These are phyloP conservation scores for Paxillus ammoniavirescens DNA, from an alignment of 768 basidiomycete genomes.

Conservation along the genomic window DNA sequence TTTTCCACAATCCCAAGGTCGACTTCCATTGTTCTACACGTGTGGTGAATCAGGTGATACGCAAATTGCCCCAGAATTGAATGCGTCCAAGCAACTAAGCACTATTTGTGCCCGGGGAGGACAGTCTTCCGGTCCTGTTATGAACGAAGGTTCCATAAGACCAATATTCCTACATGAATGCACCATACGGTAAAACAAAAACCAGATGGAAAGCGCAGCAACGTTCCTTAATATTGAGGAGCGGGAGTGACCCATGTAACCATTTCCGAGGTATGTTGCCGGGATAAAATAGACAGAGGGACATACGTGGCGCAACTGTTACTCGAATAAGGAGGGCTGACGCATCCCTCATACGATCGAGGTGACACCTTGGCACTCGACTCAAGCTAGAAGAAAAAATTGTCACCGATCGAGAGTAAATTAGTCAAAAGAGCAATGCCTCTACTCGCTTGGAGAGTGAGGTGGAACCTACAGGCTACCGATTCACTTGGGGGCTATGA, in stretches of 20 bases:
- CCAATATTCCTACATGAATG: constrained; percentile 18
- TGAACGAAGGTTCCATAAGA: constrained; percentile 31
- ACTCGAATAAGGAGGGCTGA: constrained; percentile 17
- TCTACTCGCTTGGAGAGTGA: constrained; percentile 21
- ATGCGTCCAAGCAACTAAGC: constrained; percentile 11
- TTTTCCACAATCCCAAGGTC: constrained; percentile 24
- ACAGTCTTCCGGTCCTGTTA: constrained; percentile 20
- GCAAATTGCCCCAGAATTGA: constrained; percentile 20
- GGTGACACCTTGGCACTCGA: constrained; percentile 21
- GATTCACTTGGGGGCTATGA: constrained; percentile 27
- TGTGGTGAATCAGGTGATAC: constrained; percentile 25
- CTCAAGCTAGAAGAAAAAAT: constrained; percentile 1
- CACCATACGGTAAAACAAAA: constrained; percentile 25
- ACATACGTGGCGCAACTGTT: constrained; percentile 27
- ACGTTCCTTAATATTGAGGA: constrained; percentile 32
- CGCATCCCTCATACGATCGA: constrained; percentile 16
- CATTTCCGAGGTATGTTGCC: constrained; percentile 24
- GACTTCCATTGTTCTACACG: constrained; percentile 34
- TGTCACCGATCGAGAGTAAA: constrained; percentile 16
- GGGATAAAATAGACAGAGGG: constrained; percentile 25
- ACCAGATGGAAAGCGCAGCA: constrained; percentile 15
- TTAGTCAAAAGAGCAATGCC: constrained; percentile 34
- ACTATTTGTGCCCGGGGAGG: constrained; percentile 26
- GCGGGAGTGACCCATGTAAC: constrained; percentile 23
- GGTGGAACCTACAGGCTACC: constrained; percentile 13